A percentile compares a stretch with the other conserved stretches of the same genome.
Evolutionary conservation across 371 early-diverging fungal genomes (phyloP).

Genomic region (Entomophthora muscae): DNA sequence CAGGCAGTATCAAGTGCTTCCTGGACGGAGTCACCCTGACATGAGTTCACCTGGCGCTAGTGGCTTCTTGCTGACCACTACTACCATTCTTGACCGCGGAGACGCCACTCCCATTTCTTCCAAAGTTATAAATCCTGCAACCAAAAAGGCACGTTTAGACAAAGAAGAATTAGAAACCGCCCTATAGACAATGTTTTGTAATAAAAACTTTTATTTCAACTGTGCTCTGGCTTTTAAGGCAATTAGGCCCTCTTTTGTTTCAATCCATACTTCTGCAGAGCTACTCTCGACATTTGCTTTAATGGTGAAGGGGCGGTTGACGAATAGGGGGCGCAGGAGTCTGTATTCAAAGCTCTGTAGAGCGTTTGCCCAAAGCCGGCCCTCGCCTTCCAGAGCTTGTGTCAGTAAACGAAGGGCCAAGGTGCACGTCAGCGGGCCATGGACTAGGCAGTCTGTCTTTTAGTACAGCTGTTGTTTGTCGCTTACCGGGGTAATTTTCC

Average conservation of each 20-base stretch:
- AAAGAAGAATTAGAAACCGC: too few species aligned
- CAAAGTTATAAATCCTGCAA: constrained; percentile 6
- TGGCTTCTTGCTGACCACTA: constrained; percentile 44
- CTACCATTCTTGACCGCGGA: not conserved
- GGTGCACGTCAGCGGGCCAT: constrained; percentile 66
- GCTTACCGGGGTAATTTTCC: constrained; percentile 49
- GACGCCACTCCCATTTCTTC: constrained; percentile 5
- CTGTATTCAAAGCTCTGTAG: not conserved
- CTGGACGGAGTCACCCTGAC: constrained; percentile 81
- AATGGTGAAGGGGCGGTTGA: not conserved
- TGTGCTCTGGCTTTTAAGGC: not conserved
- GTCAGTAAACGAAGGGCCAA: constrained; percentile 37
- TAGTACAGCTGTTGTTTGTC: not conserved
- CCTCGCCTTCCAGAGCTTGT: not conserved
- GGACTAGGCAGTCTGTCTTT: constrained; percentile 34
- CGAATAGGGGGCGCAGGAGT: not conserved
- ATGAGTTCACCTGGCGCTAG: constrained; percentile 80
- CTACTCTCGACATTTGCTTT: not conserved
- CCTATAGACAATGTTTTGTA: too few species aligned
- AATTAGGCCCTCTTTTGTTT: not conserved
- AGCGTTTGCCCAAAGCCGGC: not conserved
- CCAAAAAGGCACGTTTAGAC: not conserved
- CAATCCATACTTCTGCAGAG: not conserved
- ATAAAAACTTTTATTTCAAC: not conserved
- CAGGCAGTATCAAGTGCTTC: constrained; percentile 69